Conservation (phyloP, 108 stramenopile genomes). For the Cylindrotheca fusiformis region DNA sequence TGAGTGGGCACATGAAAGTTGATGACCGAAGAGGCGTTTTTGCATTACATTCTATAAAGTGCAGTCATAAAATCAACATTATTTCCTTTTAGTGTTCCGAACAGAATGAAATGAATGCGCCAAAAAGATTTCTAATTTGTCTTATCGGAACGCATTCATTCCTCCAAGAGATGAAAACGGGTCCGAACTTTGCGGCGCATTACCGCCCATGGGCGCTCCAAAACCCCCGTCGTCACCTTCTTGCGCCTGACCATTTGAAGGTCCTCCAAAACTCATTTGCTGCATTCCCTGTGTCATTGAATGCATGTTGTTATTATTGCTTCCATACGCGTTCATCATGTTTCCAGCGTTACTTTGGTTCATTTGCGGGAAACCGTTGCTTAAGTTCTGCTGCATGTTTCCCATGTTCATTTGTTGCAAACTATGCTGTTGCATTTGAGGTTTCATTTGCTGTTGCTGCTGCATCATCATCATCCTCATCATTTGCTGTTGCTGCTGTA, state of each 20-base stretch:
- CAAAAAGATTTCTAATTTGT: background rate
- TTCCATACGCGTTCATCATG: conserved; percentile 33
- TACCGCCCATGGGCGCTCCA: conserved; percentile 46
- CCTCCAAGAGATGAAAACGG: conserved; percentile 48
- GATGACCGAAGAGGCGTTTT: too few relatives aligned
- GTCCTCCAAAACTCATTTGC: conserved; percentile 9
- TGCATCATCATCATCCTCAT: conserved; percentile 39
- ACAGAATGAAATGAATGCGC: too few relatives aligned
- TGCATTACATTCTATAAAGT: too few relatives aligned
- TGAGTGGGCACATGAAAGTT: too few relatives aligned
- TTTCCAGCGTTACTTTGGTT: background rate
- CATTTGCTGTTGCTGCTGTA: conserved; percentile 24
- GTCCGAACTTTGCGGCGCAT: conserved; percentile 24
- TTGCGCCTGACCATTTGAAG: background rate
- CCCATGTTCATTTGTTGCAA: conserved; percentile 8
- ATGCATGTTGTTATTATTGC: conserved; percentile 12
- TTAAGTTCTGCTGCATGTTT: background rate
- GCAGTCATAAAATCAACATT: too few relatives aligned
- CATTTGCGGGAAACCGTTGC: background rate
- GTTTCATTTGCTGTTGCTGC: conserved; percentile 12
- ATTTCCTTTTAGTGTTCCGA: too few relatives aligned
- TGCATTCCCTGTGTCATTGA: conserved; percentile 30
- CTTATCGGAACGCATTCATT: conserved; percentile 48
- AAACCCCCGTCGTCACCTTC: conserved; percentile 28
- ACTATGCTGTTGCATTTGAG: conserved; percentile 4